A percentile compares a stretch with the other conserved stretches of the same genome.
phyloP scores from a whole-genome alignment of 2,329 filamentous ascomycete genomes.

The Microsporum canis region DNA sequence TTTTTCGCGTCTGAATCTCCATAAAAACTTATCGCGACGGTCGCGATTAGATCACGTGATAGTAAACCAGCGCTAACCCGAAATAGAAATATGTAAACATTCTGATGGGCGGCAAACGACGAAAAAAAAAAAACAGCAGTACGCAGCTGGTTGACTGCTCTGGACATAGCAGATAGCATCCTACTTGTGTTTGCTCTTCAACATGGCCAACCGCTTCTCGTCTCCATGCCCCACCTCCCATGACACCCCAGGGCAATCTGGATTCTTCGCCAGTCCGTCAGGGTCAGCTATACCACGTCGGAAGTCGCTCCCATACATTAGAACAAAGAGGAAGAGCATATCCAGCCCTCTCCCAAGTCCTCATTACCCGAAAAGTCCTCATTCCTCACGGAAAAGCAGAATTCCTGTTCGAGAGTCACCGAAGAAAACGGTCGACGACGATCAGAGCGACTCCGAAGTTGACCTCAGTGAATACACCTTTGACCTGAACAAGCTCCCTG shows the following conservation, averaged over 20 bases:
- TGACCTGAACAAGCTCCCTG: constrained; percentile 30
- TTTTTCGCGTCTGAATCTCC: neutral
- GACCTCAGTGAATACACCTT: constrained; percentile 32
- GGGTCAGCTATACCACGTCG: constrained; percentile 26
- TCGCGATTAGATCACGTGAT: neutral
- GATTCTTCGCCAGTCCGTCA: constrained; percentile 27
- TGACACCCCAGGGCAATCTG: constrained; percentile 33
- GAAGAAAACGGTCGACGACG: constrained; percentile 13
- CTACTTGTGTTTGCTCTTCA: neutral
- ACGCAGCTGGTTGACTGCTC: neutral
- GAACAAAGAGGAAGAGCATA: neutral
- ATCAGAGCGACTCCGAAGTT: constrained; percentile 27
- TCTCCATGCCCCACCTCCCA: constrained; percentile 32
- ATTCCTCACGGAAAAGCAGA: neutral
- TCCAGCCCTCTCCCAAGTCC: neutral
- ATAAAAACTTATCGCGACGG: neutral
- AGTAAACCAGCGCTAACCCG: neutral
- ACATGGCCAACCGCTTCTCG: constrained; percentile 18
- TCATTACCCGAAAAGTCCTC: neutral
- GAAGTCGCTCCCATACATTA: neutral
- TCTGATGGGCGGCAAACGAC: neutral
- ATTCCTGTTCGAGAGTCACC: constrained; percentile 1
- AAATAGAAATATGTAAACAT: constrained; percentile 9
- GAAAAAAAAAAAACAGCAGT: neutral
- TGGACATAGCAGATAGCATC: neutral